A percentile compares a stretch with the other conserved stretches of the same genome.
phyloP scores from a whole-genome alignment of 2,329 filamentous ascomycete genomes.

The Pseudopithomyces chartarum region DNA sequence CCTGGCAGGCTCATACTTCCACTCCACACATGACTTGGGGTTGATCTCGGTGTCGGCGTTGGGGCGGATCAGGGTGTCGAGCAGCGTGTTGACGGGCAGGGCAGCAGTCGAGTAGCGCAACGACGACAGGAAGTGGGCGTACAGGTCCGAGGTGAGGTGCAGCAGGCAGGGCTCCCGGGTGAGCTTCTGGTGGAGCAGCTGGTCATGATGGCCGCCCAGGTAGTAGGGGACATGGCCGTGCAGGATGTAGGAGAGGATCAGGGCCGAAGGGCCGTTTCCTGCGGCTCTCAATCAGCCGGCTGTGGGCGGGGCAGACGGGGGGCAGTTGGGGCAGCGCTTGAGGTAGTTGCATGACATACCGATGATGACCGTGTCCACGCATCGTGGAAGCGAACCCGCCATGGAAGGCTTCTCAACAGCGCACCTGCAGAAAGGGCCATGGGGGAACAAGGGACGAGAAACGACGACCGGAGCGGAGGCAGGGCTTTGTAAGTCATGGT shows the following conservation, averaged over 20 bases:
- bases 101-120: conserved; percentile 67
- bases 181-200: conserved; percentile 62
- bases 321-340: not conserved
- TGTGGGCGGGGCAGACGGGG: not conserved
- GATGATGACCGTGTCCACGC: conserved; percentile 49
- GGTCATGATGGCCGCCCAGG: conserved; percentile 60
- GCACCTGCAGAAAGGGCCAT: conserved; percentile 34
- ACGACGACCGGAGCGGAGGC: conserved; percentile 12
- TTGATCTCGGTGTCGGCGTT: conserved; percentile 63
- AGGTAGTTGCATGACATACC: conserved; percentile 23
- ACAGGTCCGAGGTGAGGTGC: conserved; percentile 55
- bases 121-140: conserved; percentile 63
- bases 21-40: conserved; percentile 58
- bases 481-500: conserved; percentile 23
- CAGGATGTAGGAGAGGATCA: conserved; percentile 67
- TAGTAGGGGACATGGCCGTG: conserved; percentile 66
- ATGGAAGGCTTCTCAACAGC: conserved; percentile 36
- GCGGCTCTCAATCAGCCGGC: conserved; percentile 31
- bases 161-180: conserved; percentile 54
- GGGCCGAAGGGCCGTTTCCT: conserved; percentile 67
- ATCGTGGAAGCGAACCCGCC: conserved; percentile 42
- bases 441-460: conserved; percentile 19
- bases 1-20: conserved; percentile 57
- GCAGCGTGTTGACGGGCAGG: conserved; percentile 63
- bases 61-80: conserved; percentile 64